Evolutionary conservation across 176 grass and related monocot species (phyloP), one percentile per base, ranked within the genome.

Genomic region (Aegilops speltoides): DNA sequence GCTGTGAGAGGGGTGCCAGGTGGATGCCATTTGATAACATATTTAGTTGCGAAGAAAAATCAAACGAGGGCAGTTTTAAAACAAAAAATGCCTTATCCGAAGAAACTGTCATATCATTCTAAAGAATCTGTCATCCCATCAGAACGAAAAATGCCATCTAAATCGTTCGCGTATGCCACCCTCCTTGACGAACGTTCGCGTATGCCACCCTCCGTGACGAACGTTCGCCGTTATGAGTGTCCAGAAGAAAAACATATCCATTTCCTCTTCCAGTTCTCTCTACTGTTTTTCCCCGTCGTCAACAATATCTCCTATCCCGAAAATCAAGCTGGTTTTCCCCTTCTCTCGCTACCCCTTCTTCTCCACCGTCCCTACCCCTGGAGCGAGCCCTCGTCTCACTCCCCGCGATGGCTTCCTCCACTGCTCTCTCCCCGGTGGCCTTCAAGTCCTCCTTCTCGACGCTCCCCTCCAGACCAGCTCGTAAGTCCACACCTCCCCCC

Each of bases 271-370:
- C 54, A 22, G 19, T 22, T 22, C 43, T 50, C 43, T 11, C 28
- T 46, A 10, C 25, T 8, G 25, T 64, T 64, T 75, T 66, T 25
- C 19, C 24, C 7, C 38, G 33, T 60, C 34, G 8, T 24, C 73
- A 83, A 78, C 73, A 62, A 88, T 84, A 89, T 79, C 75, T 34
- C 65, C 77, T 89, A 83, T 79, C 75, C 84, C 45, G 46, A 86
- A 84, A 66, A 74, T 74, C 73, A 40, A 66, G 43, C 20, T 28
- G 17, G 7, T 43, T 64, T 20, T 13, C 41, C 33, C 25, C 32
- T 46, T 65, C 84, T n/a, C 10, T 17, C 32, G 20, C 56, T 37
- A 5, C 10, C 45, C 17, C 61, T 28, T 40, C 32, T 64, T 41
- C 24, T 15, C 25, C 46, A 76, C 25, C 56, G 11, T 15, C 64